Conservation (phyloP, 495 filamentous ascomycete genomes). For the Evernia prunastri region DNA sequence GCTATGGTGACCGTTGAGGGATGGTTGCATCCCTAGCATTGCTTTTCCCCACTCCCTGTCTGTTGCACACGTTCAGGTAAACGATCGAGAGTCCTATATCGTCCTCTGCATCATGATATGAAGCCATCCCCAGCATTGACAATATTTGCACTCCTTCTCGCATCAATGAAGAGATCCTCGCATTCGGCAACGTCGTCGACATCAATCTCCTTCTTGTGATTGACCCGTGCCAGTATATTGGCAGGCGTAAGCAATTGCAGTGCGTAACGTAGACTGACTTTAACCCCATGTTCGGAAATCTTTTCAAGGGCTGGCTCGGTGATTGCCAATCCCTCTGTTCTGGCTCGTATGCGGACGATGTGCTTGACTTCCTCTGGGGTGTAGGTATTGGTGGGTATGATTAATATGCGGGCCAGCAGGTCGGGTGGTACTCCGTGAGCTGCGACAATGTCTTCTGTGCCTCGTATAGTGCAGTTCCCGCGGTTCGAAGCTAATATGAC, state of each 20-base stretch:
- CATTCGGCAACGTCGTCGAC: slow-evolving; percentile 80
- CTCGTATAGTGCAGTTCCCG: slow-evolving; percentile 81
- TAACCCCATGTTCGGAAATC: slow-evolving; percentile 75
- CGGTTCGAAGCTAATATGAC: slow-evolving; percentile 97
- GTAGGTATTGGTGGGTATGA: slow-evolving; percentile 89
- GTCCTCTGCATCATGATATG: slow-evolving; percentile 40
- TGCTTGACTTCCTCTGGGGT: slow-evolving; percentile 76
- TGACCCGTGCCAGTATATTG: slow-evolving; percentile 60
- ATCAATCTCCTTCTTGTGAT: slow-evolving; percentile 68
- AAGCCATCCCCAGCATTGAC: slow-evolving; percentile 59
- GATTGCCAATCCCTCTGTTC: slow-evolving; percentile 72
- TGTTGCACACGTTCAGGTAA: neutral
- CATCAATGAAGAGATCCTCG: slow-evolving; percentile 85
- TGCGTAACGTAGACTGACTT: slow-evolving; percentile 85
- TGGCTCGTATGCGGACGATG: slow-evolving; percentile 76
- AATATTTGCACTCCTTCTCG: slow-evolving; percentile 70
- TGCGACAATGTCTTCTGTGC: slow-evolving; percentile 72
- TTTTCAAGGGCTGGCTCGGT: slow-evolving; percentile 77
- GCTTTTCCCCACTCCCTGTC: neutral
- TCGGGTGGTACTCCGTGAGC: slow-evolving; percentile 93
- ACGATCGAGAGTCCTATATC: neutral
- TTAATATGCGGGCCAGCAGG: slow-evolving; percentile 84
- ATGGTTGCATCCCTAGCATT: neutral
- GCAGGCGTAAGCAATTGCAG: slow-evolving; percentile 89
- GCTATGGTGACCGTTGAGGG: neutral